phyloP scores from a whole-genome alignment of 208 protist species.

The Crithidia bombi region DNA sequence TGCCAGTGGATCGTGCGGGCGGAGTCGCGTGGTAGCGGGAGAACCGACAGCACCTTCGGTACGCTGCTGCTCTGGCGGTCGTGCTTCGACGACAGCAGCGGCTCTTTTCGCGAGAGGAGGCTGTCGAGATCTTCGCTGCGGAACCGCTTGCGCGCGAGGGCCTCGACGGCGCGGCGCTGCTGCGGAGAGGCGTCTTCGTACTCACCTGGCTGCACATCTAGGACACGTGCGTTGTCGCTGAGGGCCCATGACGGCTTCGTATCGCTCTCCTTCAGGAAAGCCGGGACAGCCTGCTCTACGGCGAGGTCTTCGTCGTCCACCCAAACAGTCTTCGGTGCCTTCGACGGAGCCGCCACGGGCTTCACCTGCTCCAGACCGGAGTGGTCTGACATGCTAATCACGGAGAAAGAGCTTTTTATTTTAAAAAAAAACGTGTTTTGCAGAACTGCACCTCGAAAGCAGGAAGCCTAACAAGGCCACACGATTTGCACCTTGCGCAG shows the following conservation, averaged over 20 bases:
- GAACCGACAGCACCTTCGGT: constrained; percentile 66
- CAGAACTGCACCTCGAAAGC: not conserved
- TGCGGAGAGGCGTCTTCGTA: not conserved
- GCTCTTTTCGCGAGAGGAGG: constrained; percentile 79
- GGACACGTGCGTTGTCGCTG: constrained; percentile 33
- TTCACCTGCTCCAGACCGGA: not conserved
- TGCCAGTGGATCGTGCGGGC: constrained; percentile 84
- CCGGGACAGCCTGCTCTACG: constrained; percentile 34
- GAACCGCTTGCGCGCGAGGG: constrained; percentile 57
- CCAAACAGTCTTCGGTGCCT: constrained; percentile 47
- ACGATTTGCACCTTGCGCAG: too few species aligned
- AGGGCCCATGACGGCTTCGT: constrained; percentile 64
- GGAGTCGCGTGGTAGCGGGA: constrained; percentile 73
- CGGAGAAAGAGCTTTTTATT: not conserved
- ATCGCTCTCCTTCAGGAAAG: constrained; percentile 50
- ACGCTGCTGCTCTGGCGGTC: constrained; percentile 41
- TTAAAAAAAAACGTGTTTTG: too few species aligned
- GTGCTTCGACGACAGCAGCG: constrained; percentile 64
- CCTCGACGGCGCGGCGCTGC: constrained; percentile 16
- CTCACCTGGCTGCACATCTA: constrained; percentile 6
- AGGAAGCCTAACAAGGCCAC: not conserved
- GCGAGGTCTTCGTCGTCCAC: constrained; percentile 64
- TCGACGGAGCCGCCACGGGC: not conserved
- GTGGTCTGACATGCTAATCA: constrained; percentile 23
- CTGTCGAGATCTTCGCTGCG: constrained; percentile 76